Base-by-base conservation (phyloP, 2,329 filamentous ascomycete genomes). In the Coniochaeta hoffmannii region DNA sequence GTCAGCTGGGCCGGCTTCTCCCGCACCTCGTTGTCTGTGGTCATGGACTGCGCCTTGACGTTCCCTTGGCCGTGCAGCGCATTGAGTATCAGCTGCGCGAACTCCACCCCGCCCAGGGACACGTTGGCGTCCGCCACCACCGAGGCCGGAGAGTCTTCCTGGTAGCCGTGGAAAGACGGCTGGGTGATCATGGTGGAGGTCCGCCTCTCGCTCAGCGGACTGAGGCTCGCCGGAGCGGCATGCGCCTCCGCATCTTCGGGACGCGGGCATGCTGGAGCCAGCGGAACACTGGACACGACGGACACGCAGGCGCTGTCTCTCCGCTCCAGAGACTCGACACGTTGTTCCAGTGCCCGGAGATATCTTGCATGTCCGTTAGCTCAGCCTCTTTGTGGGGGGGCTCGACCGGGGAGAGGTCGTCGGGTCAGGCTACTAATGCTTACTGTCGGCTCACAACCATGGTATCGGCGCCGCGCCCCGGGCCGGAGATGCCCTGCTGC, bases 81-180 rank as follows among this genome's bases (percentile, higher is more conserved):
- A 28, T 56, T 58, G 10, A 58, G 51, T 38, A 58, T 58, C 19
- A 58, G 54, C 51, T 58, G 57, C 2, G 57, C 54, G 19, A 58
- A 57, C 6, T 53, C 49, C 17, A 51, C 49, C 12, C 49, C 49
- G 28, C 49, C 49, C 1, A 51, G 49, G 12, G 49, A 51, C 30
- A 51, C 49, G n/a, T 51, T 32, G 31, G 49, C 49, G n/a, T 51
- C 49, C 3, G 49, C 49, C 3, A 51, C n/a, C 8, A 51, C 49
- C 11, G 49, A 51, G 7, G 49, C 17, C 14, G 49, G 49, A 6
- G 49, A 51, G 1, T 34, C 49, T 34, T 28, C 31, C 12, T 51
- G 49, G 19, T 26, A 31, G n/a, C 30, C 49, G 32, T 51, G 15
- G 10, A 51, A 51, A 12, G 49, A 19, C 11, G 30, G 28, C 15